Conservation (phyloP, 148 eudicot species). For the Mesembryanthemum crystallinum region DNA sequence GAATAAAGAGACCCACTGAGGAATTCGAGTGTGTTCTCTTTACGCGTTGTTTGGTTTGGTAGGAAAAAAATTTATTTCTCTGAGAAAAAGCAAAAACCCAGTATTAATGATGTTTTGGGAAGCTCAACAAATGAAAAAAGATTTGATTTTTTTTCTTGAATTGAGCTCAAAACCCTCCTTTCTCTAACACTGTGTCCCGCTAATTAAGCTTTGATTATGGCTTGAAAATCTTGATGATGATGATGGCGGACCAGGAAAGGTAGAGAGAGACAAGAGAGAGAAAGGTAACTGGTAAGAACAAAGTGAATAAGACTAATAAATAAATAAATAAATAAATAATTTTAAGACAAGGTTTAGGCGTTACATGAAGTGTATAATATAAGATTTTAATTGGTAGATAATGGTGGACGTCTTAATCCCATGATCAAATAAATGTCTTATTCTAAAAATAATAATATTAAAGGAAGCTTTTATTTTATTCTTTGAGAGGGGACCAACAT, state of each 20-base stretch:
- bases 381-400: too few species aligned
- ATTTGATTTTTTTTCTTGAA: neutral
- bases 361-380: neutral
- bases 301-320: neutral
- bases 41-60: slow-evolving; percentile 8
- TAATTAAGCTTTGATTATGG: slow-evolving; percentile 17
- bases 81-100: neutral
- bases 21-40: neutral
- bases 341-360: neutral
- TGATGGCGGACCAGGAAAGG: neutral
- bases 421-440: neutral
- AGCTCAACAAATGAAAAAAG: neutral
- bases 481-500: neutral
- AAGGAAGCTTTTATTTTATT: neutral
- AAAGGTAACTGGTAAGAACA: too few species aligned
- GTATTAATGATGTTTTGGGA: neutral
- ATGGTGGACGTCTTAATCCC: neutral
- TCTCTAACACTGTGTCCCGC: neutral
- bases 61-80: neutral
- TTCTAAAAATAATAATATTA: neutral
- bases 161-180: slow-evolving; percentile 7
- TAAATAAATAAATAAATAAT: neutral
- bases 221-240: neutral
- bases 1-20: neutral
- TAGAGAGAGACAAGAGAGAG: neutral